Percentiles rank a stretch among this genome's conserved stretches.
phyloP scores from a whole-genome alignment of 495 filamentous ascomycete genomes.

The Clohesyomyces aquaticus region DNA sequence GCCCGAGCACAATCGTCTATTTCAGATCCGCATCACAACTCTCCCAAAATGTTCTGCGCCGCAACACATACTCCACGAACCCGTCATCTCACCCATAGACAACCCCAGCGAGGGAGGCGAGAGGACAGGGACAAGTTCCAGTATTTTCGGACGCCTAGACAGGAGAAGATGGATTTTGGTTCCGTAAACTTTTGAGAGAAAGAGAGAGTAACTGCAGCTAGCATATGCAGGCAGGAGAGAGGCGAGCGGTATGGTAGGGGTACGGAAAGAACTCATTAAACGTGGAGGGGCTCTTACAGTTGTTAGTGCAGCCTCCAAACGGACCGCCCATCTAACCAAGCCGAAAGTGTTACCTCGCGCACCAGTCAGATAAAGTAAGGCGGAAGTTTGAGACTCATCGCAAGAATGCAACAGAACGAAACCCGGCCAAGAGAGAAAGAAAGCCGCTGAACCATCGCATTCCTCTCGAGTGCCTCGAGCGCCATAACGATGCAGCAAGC shows the following conservation, averaged over 20 bases:
- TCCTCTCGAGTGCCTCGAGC: background rate
- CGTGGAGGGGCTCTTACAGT: conserved; percentile 8
- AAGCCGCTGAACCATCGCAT: background rate
- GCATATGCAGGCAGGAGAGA: conserved; percentile 9
- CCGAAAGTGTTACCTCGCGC: conserved; percentile 16
- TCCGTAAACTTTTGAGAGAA: conserved; percentile 24
- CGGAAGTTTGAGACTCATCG: conserved; percentile 3
- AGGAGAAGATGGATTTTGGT: conserved; percentile 9
- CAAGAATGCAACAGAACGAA: conserved; percentile 15
- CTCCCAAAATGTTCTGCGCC: conserved; percentile 6
- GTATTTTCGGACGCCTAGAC: conserved; percentile 8
- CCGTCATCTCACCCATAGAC: conserved; percentile 1
- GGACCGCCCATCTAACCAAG: conserved; percentile 16
- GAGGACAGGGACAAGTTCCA: conserved; percentile 5
- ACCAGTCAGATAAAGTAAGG: conserved; percentile 11
- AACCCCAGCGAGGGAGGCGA: conserved; percentile 1
- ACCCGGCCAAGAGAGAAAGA: conserved; percentile 11
- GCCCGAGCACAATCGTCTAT: conserved; percentile 33
- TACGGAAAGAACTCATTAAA: conserved; percentile 20
- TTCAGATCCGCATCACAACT: conserved; percentile 19
- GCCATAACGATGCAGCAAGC: background rate
- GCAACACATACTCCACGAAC: conserved; percentile 21
- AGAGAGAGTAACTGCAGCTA: conserved; percentile 11
- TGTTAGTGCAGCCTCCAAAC: background rate
- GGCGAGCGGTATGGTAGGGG: background rate